Conservation (phyloP, 352 stramenopile genomes). For the Pythium phragmiticola region DNA sequence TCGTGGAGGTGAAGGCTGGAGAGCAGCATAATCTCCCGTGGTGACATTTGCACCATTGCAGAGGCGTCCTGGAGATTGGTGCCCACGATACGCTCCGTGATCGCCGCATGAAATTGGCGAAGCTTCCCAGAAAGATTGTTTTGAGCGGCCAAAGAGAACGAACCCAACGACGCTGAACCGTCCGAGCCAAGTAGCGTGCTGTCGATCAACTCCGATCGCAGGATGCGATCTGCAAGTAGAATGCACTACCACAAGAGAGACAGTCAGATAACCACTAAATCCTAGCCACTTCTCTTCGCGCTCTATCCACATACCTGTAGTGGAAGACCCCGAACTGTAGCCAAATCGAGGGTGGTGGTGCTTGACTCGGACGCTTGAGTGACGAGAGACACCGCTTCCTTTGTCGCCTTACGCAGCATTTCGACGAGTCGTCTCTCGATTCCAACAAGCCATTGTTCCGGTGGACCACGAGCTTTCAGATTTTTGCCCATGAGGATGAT, state of each 20-base stretch:
- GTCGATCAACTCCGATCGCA: slow-evolving; percentile 44
- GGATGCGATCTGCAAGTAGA: slow-evolving; percentile 49
- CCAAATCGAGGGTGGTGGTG: slow-evolving; percentile 5
- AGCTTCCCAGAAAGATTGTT: slow-evolving; percentile 10
- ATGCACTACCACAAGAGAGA: slow-evolving; percentile 21
- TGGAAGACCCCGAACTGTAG: slow-evolving; percentile 11
- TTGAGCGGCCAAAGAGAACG: not conserved
- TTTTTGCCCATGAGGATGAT: slow-evolving; percentile 68
- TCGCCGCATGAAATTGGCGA: slow-evolving; percentile 9
- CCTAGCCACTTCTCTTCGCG: not conserved
- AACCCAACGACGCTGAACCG: not conserved
- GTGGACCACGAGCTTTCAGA: slow-evolving; percentile 62
- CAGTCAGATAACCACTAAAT: not conserved
- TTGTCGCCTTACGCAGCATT: slow-evolving; percentile 52
- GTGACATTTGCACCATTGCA: not conserved
- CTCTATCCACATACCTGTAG: slow-evolving; percentile 20
- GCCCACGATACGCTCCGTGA: slow-evolving; percentile 4
- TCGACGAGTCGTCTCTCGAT: slow-evolving; percentile 61
- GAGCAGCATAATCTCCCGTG: slow-evolving; percentile 30
- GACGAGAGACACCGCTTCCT: slow-evolving; percentile 31
- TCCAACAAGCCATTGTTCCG: slow-evolving; percentile 63
- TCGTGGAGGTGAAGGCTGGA: slow-evolving; percentile 44
- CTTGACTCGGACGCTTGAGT: not conserved
- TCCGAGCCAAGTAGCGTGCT: slow-evolving; percentile 9
- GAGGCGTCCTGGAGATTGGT: not conserved